phyloP scores from a whole-genome alignment of 2,329 filamentous ascomycete species.

The Pseudocercospora fuligena region DNA sequence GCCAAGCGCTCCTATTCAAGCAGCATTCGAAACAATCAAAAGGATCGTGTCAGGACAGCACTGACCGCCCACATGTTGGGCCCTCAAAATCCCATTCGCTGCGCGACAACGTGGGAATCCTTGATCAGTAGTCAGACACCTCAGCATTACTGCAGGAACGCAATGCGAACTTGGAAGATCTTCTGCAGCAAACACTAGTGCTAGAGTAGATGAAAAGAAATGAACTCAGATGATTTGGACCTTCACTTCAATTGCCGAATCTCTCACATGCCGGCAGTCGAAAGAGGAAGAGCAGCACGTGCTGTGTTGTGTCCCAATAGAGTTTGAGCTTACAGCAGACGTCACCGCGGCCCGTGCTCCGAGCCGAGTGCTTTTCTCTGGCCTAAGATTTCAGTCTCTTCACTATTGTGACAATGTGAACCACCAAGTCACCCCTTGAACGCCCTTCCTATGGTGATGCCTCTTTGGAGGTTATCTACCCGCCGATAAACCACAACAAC shows the following conservation, averaged over 20 bases:
- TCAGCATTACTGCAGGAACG: conserved; percentile 13
- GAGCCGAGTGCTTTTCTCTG: background rate
- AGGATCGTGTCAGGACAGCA: background rate
- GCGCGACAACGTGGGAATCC: conserved; percentile 1
- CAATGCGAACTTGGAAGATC: background rate
- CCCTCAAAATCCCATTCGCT: background rate
- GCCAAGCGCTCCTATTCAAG: background rate
- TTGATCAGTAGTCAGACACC: background rate
- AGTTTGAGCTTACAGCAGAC: background rate
- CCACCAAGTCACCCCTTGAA: conserved; percentile 11
- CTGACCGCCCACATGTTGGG: conserved; percentile 1
- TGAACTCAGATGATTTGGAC: too few species aligned
- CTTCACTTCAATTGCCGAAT: background rate
- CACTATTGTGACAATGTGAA: conserved; percentile 22
- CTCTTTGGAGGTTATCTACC: conserved; percentile 31
- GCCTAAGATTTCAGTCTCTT: background rate
- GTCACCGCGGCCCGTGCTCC: background rate
- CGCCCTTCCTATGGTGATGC: conserved; percentile 26
- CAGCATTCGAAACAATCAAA: background rate
- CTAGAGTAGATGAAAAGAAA: background rate
- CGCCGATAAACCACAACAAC: conserved; percentile 3
- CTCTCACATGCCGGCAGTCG: background rate
- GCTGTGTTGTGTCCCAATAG: background rate
- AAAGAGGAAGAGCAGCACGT: background rate
- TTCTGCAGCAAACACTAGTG: background rate